Conservation (phyloP, 2,329 filamentous ascomycete genomes). For the Tothia fuscella region DNA sequence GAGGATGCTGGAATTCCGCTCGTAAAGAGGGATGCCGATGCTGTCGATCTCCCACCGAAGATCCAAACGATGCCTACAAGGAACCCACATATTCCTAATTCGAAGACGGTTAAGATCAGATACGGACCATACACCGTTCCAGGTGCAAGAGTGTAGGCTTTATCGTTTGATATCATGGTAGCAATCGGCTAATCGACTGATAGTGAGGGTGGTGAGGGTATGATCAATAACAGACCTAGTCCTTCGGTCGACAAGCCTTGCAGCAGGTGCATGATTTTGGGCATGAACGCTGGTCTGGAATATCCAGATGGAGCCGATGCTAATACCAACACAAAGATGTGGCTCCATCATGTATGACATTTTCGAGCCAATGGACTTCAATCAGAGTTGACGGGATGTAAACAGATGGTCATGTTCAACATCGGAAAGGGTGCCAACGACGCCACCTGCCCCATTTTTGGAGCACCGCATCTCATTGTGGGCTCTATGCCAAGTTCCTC, state of each 20-base stretch:
- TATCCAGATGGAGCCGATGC: slow-evolving; percentile 8
- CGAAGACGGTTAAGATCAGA: slow-evolving; percentile 9
- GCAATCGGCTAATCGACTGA: not conserved
- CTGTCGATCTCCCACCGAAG: slow-evolving; percentile 3
- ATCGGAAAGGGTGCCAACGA: slow-evolving; percentile 7
- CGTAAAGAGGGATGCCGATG: not conserved
- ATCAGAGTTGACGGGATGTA: not conserved
- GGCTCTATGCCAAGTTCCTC: slow-evolving; percentile 1
- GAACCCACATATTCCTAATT: not conserved
- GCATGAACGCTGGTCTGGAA: slow-evolving; percentile 8
- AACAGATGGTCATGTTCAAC: slow-evolving; percentile 10
- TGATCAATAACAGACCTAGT: slow-evolving; percentile 5
- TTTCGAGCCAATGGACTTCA: not conserved
- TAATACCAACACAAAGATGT: slow-evolving; percentile 10
- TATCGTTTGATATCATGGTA: not conserved
- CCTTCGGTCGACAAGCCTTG: slow-evolving; percentile 7
- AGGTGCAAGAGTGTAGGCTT: slow-evolving; percentile 2
- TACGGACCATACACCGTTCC: slow-evolving; percentile 10
- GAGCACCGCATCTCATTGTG: slow-evolving; percentile 5
- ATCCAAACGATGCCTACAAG: not conserved
- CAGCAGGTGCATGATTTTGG: slow-evolving; percentile 7
- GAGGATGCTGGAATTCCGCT: not conserved
- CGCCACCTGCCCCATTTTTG: slow-evolving; percentile 8
- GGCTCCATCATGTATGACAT: slow-evolving; percentile 8
- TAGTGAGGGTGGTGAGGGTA: slow-evolving; percentile 1